Conservation (phyloP, 805 yeast genomes). For the Kodamaea jinghongensis region DNA sequence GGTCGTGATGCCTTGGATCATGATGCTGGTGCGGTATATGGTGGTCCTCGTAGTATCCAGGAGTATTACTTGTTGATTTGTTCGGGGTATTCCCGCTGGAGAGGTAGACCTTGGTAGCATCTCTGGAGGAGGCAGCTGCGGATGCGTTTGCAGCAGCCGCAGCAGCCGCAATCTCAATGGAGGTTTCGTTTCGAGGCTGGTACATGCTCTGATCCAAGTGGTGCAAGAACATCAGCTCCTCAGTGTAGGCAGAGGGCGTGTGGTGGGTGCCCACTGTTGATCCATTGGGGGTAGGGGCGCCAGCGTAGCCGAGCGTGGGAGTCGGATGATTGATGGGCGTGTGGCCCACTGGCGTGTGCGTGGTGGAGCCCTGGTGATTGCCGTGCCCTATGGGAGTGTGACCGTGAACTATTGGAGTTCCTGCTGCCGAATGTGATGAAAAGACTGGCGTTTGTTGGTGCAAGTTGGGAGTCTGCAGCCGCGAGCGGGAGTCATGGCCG, state of each 20-base stretch:
- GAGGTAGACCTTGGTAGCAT: slow-evolving; percentile 7
- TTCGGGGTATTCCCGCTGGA: slow-evolving; percentile 9
- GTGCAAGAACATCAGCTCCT: slow-evolving; percentile 26
- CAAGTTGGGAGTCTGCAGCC: slow-evolving; percentile 1
- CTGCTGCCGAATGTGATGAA: background rate
- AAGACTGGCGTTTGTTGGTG: slow-evolving; percentile 2
- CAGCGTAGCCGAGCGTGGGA: background rate
- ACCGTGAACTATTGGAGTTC: slow-evolving; percentile 1
- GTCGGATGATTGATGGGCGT: background rate
- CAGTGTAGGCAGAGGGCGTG: slow-evolving; percentile 3
- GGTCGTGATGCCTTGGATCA: no score
- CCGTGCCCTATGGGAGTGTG: slow-evolving; percentile 3
- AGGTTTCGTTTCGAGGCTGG: slow-evolving; percentile 2
- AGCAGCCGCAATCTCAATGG: slow-evolving; percentile 9
- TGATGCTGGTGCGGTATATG: slow-evolving; percentile 1
- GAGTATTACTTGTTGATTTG: slow-evolving; percentile 2
- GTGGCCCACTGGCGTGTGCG: slow-evolving; percentile 1
- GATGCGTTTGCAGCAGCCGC: slow-evolving; percentile 7
- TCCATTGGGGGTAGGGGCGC: slow-evolving; percentile 14
- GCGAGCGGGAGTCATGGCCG: background rate
- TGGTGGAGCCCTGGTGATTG: slow-evolving; percentile 1
- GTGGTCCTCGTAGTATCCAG: slow-evolving; percentile 1
- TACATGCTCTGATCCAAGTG: slow-evolving; percentile 30
- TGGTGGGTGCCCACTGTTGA: slow-evolving; percentile 1
- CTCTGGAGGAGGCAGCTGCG: slow-evolving; percentile 8